A percentile compares a stretch with the other conserved stretches of the same genome.
These are phyloP conservation scores for Lipomyces spencermartinsiae DNA, from an alignment of 805 yeast species.

Conservation along the genomic window DNA sequence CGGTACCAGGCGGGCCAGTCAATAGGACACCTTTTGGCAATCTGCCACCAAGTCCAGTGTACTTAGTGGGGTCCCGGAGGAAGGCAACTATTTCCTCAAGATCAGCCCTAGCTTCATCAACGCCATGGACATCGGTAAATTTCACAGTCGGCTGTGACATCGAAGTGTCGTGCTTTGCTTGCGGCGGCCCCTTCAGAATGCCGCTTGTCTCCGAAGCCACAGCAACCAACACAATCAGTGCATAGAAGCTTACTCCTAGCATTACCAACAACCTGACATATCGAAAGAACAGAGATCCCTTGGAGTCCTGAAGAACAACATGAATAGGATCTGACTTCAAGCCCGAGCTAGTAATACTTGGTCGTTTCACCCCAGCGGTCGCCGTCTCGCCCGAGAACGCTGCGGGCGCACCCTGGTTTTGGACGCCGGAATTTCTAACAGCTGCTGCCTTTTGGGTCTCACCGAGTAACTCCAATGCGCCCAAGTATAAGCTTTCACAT, in stretches of 20 bases:
- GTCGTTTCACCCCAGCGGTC: constrained; percentile 12
- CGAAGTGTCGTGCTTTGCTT: constrained; percentile 79
- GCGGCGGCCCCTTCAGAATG: constrained; percentile 68
- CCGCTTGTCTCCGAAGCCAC: constrained; percentile 84
- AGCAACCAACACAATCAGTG: constrained; percentile 77
- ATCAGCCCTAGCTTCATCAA: constrained; percentile 97
- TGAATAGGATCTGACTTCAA: constrained; percentile 84
- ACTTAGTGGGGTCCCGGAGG: constrained; percentile 92
- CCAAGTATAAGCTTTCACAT: constrained; percentile 77
- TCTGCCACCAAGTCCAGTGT: constrained; percentile 96
- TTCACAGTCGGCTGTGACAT: constrained; percentile 84
- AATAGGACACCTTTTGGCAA: constrained; percentile 95
- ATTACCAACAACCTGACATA: constrained; percentile 92
- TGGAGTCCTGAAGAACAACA: constrained; percentile 89
- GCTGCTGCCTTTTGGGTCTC: constrained; percentile 78
- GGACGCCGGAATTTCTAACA: constrained; percentile 53
- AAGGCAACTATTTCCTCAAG: constrained; percentile 98
- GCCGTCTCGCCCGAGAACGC: constrained; percentile 29
- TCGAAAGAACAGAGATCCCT: constrained; percentile 75
- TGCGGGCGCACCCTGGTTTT: constrained; percentile 39
- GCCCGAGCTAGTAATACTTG: constrained; percentile 49
- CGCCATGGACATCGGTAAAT: constrained; percentile 94
- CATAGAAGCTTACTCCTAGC: constrained; percentile 78
- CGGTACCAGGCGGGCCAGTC: constrained; percentile 99
- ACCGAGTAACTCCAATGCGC: constrained; percentile 73